Percentiles rank a stretch among this genome's conserved stretches.
Conservation (phyloP, 2,329 filamentous ascomycete species). For the Aspergillus pseudoviridinutans region DNA sequence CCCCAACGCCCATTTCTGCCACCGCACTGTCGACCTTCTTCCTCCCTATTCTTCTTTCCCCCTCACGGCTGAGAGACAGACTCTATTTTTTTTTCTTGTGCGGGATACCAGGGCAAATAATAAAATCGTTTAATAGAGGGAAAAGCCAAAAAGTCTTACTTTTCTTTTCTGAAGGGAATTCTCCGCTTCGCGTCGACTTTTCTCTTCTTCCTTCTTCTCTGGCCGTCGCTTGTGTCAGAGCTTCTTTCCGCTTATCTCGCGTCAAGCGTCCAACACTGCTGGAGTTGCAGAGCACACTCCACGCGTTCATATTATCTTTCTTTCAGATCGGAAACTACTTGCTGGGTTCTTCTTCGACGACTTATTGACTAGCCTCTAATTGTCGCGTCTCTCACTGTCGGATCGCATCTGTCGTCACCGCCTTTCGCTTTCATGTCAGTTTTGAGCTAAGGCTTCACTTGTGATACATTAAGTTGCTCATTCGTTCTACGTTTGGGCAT, state of each 20-base stretch:
- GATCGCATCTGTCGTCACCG: constrained; percentile 21
- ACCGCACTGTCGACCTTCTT: background rate
- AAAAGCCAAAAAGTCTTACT: background rate
- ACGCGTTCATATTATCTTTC: background rate
- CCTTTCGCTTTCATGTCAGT: constrained; percentile 11
- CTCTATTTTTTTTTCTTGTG: background rate
- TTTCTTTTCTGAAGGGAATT: constrained; percentile 7
- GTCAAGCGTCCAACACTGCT: background rate
- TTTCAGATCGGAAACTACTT: constrained; percentile 6
- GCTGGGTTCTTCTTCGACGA: constrained; percentile 1
- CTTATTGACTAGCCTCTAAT: constrained; percentile 4
- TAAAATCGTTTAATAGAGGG: background rate
- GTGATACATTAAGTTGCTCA: constrained; percentile 9
- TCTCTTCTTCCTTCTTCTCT: constrained; percentile 8
- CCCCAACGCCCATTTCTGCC: background rate
- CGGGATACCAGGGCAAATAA: background rate
- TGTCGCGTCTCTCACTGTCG: constrained; percentile 15
- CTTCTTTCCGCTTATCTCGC: background rate
- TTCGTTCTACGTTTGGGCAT: constrained; percentile 17
- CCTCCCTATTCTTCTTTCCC: constrained; percentile 6
- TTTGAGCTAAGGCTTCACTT: constrained; percentile 8
- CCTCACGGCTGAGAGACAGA: background rate
- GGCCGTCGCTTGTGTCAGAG: background rate
- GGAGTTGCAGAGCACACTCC: background rate
- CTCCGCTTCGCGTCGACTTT: background rate